A percentile compares a stretch with the other conserved stretches of the same genome.
Evolutionary conservation across 495 filamentous ascomycete species (phyloP).

Genomic region (Venustampulla echinocandica): DNA sequence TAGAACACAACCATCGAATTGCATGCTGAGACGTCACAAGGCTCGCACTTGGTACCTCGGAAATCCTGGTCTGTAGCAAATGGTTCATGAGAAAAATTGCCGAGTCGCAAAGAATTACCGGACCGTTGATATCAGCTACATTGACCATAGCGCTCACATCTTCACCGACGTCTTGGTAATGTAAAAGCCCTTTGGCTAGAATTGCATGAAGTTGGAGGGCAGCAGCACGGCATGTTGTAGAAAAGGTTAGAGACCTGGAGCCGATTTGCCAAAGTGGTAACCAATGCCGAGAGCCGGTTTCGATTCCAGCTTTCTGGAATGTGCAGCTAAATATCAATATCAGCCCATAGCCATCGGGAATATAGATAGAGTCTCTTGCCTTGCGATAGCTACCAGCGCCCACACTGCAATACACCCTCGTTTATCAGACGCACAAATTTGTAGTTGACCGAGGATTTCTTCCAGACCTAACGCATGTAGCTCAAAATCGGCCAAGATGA

Average conservation of each 20-base stretch:
- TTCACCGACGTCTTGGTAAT: conserved; percentile 52
- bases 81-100: conserved; percentile 65
- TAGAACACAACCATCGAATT: conserved; percentile 68
- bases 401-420: conserved; percentile 19
- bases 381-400: conserved; percentile 24
- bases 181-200: conserved; percentile 51
- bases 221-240: conserved; percentile 66
- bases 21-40: conserved; percentile 58
- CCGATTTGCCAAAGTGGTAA: conserved; percentile 66
- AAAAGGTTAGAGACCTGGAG: conserved; percentile 58
- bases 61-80: conserved; percentile 48
- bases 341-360: not conserved
- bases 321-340: conserved; percentile 41
- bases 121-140: conserved; percentile 72
- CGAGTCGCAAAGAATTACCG: conserved; percentile 68
- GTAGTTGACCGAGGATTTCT: conserved; percentile 31
- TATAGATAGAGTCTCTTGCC: conserved; percentile 8
- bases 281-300: conserved; percentile 41
- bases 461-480: conserved; percentile 1
- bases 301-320: conserved; percentile 27
- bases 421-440: conserved; percentile 20
- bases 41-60: conserved; percentile 55
- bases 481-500: conserved; percentile 32
- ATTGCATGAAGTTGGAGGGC: conserved; percentile 66
- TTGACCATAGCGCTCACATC: conserved; percentile 59